Conservation (phyloP, 495 filamentous ascomycete genomes). For the Neurospora sp. region DNA sequence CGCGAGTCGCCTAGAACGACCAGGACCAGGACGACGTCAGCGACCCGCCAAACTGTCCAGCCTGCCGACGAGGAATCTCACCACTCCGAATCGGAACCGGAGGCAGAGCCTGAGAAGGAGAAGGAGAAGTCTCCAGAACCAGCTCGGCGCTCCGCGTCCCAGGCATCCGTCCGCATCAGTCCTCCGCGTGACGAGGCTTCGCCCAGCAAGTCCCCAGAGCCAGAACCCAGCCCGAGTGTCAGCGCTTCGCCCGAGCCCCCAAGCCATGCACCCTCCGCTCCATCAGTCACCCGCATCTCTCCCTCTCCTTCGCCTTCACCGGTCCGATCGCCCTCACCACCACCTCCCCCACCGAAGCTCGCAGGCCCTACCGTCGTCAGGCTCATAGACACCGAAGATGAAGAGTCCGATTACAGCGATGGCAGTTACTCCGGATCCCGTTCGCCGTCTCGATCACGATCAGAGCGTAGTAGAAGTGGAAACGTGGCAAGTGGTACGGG, state of each 20-base stretch:
- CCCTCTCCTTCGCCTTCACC: conserved; percentile 1
- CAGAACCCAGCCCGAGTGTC: not conserved
- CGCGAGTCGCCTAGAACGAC: not conserved
- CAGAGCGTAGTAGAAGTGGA: not conserved
- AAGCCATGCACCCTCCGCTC: not conserved
- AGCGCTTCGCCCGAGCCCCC: not conserved
- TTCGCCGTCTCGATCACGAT: not conserved
- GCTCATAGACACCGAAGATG: conserved; percentile 14
- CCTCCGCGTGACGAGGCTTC: not conserved
- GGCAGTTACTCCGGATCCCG: not conserved
- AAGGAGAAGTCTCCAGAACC: not conserved
- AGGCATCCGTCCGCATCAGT: not conserved
- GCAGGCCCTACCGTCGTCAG: conserved; percentile 22
- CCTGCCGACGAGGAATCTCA: not conserved
- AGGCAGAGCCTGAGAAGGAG: not conserved
- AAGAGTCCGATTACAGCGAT: conserved; percentile 3
- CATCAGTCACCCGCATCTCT: not conserved
- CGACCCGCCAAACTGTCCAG: not conserved
- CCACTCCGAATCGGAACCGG: not conserved
- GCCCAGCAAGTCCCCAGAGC: not conserved
- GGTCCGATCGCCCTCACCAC: not conserved
- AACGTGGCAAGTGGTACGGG: not conserved
- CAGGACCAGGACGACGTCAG: conserved; percentile 2
- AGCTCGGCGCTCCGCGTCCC: not conserved
- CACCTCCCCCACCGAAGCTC: conserved; percentile 4